Evolutionary conservation across 306 rosid genomes (phyloP), one percentile per base, ranked within the genome.

Genomic region (Canavalia gladiata): DNA sequence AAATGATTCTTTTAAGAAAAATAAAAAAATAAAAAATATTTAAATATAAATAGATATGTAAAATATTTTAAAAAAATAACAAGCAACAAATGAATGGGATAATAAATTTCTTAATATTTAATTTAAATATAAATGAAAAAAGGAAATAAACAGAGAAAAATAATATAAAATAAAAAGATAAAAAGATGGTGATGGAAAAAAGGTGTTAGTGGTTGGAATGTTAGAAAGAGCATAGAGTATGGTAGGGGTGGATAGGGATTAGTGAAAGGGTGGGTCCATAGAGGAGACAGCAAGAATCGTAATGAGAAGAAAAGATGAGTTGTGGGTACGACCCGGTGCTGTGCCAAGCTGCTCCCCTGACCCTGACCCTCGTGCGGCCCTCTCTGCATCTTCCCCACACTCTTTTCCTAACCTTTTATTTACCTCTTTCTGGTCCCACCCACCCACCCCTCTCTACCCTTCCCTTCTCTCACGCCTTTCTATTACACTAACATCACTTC

Each of bases 201-300:
- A 37, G 31, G 6, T 18, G 50, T 63, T 63, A 12, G 30, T n/a
- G 4, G 41, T n/a, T 18, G 2, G 1, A 5, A 18, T 5, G 31
- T 64, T 37, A 37, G 41, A 4, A 37, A 37, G 41, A 37, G 4
- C 41, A 37, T 37, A 37, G 41, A 37, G 41, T 4, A 4, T 37
- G 4, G 2, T 2, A 37, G 41, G 2, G 41, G 41, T 37, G 41
- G 41, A 37, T 37, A 37, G 41, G 41, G 41, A 37, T 37, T 37
- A 37, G 41, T 37, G 41, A 37, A 30, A 6, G 28, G 49, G 72
- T 73, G 82, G 86, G 86, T 34, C 51, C 54, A 35, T 4, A 74
- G 29, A 10, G 79, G 75, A 25, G 91, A 90, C 94, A 88, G 84
- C 89, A 47, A 83, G 94, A 90, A 87, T 90, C 92, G 56, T 79